phyloP scores from a whole-genome alignment of 176 grass and related monocot species.

The Thalia dealbata region DNA sequence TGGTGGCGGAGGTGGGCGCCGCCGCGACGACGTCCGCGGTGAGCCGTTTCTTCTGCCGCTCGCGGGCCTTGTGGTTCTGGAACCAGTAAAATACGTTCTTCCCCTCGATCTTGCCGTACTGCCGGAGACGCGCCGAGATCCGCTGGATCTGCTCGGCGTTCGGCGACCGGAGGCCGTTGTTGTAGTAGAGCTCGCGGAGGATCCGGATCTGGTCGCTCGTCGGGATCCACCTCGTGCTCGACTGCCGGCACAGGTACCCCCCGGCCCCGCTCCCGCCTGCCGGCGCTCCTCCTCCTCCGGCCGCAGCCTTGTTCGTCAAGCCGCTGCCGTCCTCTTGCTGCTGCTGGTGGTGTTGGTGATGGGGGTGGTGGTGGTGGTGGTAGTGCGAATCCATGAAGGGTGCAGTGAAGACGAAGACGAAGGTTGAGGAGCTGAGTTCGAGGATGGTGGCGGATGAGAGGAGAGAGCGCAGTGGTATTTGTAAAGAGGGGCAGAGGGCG shows the following conservation, averaged over 20 bases:
- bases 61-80: slow-evolving; percentile 98
- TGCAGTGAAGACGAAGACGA: too few relatives aligned
- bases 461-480: background rate
- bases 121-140: slow-evolving; percentile 62
- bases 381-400: slow-evolving; percentile 31
- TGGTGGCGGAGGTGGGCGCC: too few relatives aligned
- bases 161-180: slow-evolving; percentile 73
- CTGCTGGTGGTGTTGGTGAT: slow-evolving; percentile 17
- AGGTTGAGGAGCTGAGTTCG: background rate
- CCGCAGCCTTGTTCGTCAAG: too few relatives aligned
- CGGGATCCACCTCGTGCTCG: slow-evolving; percentile 76
- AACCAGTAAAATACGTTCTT: slow-evolving; percentile 99
- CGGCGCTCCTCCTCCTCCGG: too few relatives aligned
- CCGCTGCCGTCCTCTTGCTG: background rate
- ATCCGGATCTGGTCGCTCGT: slow-evolving; percentile 79
- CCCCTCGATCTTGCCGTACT: slow-evolving; percentile 88
- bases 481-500: too few relatives aligned
- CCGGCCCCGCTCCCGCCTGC: background rate
- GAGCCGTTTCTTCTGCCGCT: slow-evolving; percentile 85
- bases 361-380: too few relatives aligned
- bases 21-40: slow-evolving; percentile 20
- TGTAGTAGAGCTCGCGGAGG: slow-evolving; percentile 80
- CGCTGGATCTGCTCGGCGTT: slow-evolving; percentile 90
- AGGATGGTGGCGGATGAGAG: background rate
- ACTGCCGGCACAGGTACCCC: slow-evolving; percentile 38